Conservation (phyloP, 2,329 filamentous ascomycete genomes). For the Venturiaceae sp. region DNA sequence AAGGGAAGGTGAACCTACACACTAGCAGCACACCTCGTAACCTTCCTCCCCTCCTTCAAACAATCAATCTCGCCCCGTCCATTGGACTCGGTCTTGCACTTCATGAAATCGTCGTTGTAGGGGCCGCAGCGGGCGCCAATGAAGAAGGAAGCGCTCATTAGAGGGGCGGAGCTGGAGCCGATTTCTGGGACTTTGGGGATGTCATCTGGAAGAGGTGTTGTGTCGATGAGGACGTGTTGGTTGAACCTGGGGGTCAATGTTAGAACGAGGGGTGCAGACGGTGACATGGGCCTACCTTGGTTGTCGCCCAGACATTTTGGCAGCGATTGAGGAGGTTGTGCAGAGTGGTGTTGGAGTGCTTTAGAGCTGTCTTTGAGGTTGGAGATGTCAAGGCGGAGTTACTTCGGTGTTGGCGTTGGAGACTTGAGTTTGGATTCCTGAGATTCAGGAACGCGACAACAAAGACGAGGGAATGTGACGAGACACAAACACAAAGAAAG, state of each 20-base stretch:
- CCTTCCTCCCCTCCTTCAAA: conserved; percentile 90
- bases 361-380: neutral
- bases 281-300: conserved; percentile 37
- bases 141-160: conserved; percentile 89
- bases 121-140: conserved; percentile 90
- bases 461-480: neutral
- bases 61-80: conserved; percentile 90
- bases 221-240: conserved; percentile 88
- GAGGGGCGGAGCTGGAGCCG: conserved; percentile 82
- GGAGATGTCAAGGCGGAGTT: neutral
- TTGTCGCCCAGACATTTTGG: conserved; percentile 51
- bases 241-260: conserved; percentile 61
- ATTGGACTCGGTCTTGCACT: conserved; percentile 93
- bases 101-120: conserved; percentile 99
- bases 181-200: conserved; percentile 93
- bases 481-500: neutral
- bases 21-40: conserved; percentile 90
- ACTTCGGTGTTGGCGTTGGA: too few species aligned
- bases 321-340: conserved; percentile 13
- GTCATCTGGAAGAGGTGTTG: conserved; percentile 82
- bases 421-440: neutral
- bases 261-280: neutral
- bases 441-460: neutral
- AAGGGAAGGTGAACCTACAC: conserved; percentile 51
- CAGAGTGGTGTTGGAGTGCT: conserved; percentile 5